Conservation (phyloP, 345 rosid species). For the Corchorus capsularis region DNA sequence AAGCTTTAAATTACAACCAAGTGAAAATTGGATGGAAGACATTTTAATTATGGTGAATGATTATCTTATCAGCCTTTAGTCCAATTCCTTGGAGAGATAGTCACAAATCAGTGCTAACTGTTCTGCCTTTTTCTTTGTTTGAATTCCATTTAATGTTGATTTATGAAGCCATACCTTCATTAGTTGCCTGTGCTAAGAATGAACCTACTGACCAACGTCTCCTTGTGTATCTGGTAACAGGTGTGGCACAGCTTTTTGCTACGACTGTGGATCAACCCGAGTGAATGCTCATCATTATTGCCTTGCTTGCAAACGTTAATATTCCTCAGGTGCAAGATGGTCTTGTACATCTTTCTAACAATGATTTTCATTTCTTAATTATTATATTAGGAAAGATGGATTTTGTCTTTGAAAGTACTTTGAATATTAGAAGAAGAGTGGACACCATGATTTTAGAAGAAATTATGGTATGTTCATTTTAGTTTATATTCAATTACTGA, state of each 20-base stretch:
- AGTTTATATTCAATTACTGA: not conserved
- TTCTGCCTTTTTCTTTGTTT: too few relatives aligned
- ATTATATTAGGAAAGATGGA: not conserved
- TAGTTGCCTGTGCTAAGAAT: not conserved
- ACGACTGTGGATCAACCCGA: constrained; percentile 37
- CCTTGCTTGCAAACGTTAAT: constrained; percentile 21
- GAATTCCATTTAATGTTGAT: too few relatives aligned
- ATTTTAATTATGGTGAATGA: not conserved
- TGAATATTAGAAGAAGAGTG: too few relatives aligned
- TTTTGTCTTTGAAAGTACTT: too few relatives aligned
- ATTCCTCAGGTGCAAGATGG: not conserved
- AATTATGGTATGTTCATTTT: not conserved
- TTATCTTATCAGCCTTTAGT: too few relatives aligned
- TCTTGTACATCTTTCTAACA: not conserved
- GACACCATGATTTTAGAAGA: not conserved
- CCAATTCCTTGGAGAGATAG: too few relatives aligned
- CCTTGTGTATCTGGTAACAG: constrained; percentile 21
- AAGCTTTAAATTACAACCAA: not conserved
- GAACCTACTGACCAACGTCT: not conserved
- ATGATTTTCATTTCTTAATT: not conserved
- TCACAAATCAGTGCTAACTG: too few relatives aligned
- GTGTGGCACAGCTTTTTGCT: constrained; percentile 54
- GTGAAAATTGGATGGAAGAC: not conserved
- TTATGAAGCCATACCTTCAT: not conserved
- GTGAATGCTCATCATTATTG: constrained; percentile 27